Percentiles rank a stretch among this genome's conserved stretches.
These are phyloP conservation scores for Leccinum colubrinum DNA, from an alignment of 1,284 basidiomycete species.

Conservation along the genomic window DNA sequence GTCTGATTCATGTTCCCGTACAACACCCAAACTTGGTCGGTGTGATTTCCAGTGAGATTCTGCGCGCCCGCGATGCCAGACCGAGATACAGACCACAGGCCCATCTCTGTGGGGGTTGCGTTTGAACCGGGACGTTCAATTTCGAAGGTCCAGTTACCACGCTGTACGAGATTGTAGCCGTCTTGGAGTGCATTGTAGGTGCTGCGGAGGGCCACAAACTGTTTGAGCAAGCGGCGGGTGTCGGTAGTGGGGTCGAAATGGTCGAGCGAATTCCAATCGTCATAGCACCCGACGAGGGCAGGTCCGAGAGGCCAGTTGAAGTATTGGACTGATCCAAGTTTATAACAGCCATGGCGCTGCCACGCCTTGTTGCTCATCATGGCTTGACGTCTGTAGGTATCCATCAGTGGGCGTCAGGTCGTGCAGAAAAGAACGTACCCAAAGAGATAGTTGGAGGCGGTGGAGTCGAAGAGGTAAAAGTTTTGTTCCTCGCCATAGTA, in stretches of 20 bases:
- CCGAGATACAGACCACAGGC: slow-evolving; percentile 79
- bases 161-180: slow-evolving; percentile 76
- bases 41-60: slow-evolving; percentile 53
- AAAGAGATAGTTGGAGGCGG: slow-evolving; percentile 84
- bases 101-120: slow-evolving; percentile 75
- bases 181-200: slow-evolving; percentile 78
- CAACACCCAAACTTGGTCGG: slow-evolving; percentile 75
- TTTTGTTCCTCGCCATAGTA: slow-evolving; percentile 91
- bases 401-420: background rate
- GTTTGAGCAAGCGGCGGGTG: slow-evolving; percentile 68
- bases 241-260: slow-evolving; percentile 90
- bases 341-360: slow-evolving; percentile 91
- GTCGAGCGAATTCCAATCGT: slow-evolving; percentile 87
- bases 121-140: slow-evolving; percentile 85
- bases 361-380: slow-evolving; percentile 85
- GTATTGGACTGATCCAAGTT: slow-evolving; percentile 85
- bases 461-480: slow-evolving; percentile 82
- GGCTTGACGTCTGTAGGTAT: slow-evolving; percentile 71
- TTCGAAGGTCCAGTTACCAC: slow-evolving; percentile 78
- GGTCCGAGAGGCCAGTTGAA: slow-evolving; percentile 86
- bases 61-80: slow-evolving; percentile 57
- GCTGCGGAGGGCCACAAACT: slow-evolving; percentile 69
- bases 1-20: slow-evolving; percentile 85
- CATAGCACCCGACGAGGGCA: slow-evolving; percentile 75
- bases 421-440: slow-evolving; percentile 47